Conservation (phyloP, 2,329 filamentous ascomycete genomes). For the Ramichloridium luteum region DNA sequence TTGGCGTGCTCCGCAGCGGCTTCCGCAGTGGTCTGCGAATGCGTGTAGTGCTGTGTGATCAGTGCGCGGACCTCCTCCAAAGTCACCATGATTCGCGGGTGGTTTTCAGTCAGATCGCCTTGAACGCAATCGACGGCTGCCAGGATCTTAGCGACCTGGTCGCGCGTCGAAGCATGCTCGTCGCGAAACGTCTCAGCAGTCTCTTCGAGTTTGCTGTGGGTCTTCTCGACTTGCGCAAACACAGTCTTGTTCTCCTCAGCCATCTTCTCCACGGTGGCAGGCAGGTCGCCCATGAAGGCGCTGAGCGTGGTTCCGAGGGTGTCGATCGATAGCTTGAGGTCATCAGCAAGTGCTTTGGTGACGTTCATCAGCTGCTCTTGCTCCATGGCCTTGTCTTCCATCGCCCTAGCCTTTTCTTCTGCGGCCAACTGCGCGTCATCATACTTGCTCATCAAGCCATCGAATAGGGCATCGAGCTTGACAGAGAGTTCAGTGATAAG, state of each 20-base stretch:
- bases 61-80: slow-evolving; percentile 75
- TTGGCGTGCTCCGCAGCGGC: slow-evolving; percentile 27
- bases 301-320: slow-evolving; percentile 58
- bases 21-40: slow-evolving; percentile 51
- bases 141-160: slow-evolving; percentile 65
- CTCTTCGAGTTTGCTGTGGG: slow-evolving; percentile 64
- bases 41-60: slow-evolving; percentile 78
- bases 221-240: slow-evolving; percentile 69
- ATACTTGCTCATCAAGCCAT: slow-evolving; percentile 72
- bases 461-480: slow-evolving; percentile 65
- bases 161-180: slow-evolving; percentile 72
- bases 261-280: slow-evolving; percentile 63
- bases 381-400: slow-evolving; percentile 59
- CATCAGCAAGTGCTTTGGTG: slow-evolving; percentile 72
- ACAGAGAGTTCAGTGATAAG: slow-evolving; percentile 42
- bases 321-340: slow-evolving; percentile 75
- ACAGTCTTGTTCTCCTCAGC: slow-evolving; percentile 78
- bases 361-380: slow-evolving; percentile 61
- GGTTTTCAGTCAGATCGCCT: slow-evolving; percentile 65
- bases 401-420: slow-evolving; percentile 60
- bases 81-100: slow-evolving; percentile 77
- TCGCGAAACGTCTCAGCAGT: slow-evolving; percentile 59
- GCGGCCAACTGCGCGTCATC: slow-evolving; percentile 68
- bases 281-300: slow-evolving; percentile 39
- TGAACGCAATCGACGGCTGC: slow-evolving; percentile 64